Base-by-base conservation (phyloP, 2,329 filamentous ascomycete species). In the Davidsoniella neocaledoniae region DNA sequence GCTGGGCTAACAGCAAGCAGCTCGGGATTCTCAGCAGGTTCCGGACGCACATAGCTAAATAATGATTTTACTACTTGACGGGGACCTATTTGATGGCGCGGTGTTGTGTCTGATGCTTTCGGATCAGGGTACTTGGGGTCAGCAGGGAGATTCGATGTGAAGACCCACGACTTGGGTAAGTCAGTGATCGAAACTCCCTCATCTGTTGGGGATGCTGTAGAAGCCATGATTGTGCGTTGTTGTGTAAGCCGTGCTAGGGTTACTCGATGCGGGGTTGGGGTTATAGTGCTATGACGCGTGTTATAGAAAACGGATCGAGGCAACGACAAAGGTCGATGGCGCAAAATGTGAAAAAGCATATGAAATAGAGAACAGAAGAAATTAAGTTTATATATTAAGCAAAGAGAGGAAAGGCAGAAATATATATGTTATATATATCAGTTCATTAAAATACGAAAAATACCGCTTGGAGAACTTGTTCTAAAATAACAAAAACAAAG, bases 31-130 rank as follows among this genome's bases (percentile, higher is more conserved):
- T 79, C 70, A 23, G 79, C 74, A 17, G 71, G 65, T 58, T 90
- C 83, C 0, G 91, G 91, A 3, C 87, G 79, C 17, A 98, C 87
- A 71, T 81, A 98, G 7, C 88, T 94, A 66, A 85, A 98, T 46
- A 90, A 66, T 3, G 91, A 90, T 53, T 80, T 77, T 61, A 81
- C 86, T 39, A 98, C 91, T 62, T 86, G 72, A 45, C 88, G 82
- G 14, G 91, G 90, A 0, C 76, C 73, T 45, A 96, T 80, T 36
- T 81, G 68, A 51, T 82, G 74, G 58, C 90, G 79, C 1, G 86
- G 81, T 1, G 86, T 86, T 57, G 77, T 74, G 64, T 96, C 86
- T 0, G 90, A 95, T 53, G 74, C 73, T 54, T 79, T 74, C 0
- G 91, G 87, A 0, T 86, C 93, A 14, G 86, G 81, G 61, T 84